phyloP scores from a whole-genome alignment of 306 rosid species.

The Castanea sativa region DNA sequence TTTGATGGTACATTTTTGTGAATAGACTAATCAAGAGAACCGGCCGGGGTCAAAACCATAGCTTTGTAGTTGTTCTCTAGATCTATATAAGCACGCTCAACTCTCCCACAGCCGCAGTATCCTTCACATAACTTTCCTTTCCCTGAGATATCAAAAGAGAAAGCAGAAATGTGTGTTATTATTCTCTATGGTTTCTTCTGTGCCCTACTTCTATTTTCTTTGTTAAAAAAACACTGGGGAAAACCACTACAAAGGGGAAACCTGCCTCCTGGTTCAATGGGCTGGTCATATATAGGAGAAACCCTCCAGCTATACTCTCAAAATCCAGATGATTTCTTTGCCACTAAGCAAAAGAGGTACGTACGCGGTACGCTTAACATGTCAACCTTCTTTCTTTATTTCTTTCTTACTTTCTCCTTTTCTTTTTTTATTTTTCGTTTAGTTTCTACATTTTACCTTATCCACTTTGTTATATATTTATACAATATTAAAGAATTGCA shows the following conservation, averaged over 20 bases:
- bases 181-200: too few species aligned
- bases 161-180: too few species aligned
- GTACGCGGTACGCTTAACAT: background rate
- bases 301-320: constrained; percentile 29
- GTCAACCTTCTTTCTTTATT: background rate
- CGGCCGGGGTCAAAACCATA: too few species aligned
- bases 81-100: too few species aligned
- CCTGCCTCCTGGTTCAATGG: constrained; percentile 30
- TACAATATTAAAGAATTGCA: background rate
- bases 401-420: too few species aligned
- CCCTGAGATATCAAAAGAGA: too few species aligned
- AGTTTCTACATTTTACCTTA: background rate
- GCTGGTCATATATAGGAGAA: constrained; percentile 27
- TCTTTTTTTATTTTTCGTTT: background rate
- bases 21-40: too few species aligned
- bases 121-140: too few species aligned
- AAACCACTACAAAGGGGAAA: background rate
- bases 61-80: too few species aligned
- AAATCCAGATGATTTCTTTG: constrained; percentile 22
- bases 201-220: background rate
- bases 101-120: too few species aligned
- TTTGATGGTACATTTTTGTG: too few species aligned
- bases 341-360: constrained; percentile 18
- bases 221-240: background rate
- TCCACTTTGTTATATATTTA: background rate